Percentiles rank a stretch among this genome's conserved stretches.
These are phyloP conservation scores for Alternaria gansuensis DNA, from an alignment of 2,329 filamentous ascomycete species.

Conservation along the genomic window DNA sequence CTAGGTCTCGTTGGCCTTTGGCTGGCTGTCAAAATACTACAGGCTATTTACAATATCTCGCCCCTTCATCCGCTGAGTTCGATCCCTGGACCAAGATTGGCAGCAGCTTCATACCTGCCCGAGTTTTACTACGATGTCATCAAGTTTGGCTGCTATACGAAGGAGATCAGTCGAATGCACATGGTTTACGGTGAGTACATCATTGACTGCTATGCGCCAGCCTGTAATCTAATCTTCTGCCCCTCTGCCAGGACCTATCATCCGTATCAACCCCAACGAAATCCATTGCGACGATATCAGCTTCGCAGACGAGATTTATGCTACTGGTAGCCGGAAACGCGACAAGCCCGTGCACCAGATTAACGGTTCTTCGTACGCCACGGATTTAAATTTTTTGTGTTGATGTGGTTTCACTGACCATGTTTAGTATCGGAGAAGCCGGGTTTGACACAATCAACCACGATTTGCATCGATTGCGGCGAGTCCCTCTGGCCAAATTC, in stretches of 20 bases:
- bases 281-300: constrained; percentile 44
- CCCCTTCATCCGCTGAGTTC: constrained; percentile 41
- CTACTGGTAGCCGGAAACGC: constrained; percentile 37
- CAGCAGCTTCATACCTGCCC: constrained; percentile 48
- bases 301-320: constrained; percentile 45
- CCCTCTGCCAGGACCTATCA: constrained; percentile 39
- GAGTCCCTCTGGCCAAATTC: constrained; percentile 48
- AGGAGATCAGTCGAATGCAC: constrained; percentile 51
- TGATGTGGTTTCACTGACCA: neutral
- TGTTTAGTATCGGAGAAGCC: constrained; percentile 29
- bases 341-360: constrained; percentile 40
- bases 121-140: constrained; percentile 53
- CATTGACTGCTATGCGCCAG: neutral
- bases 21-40: constrained; percentile 26
- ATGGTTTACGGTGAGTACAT: constrained; percentile 43
- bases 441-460: constrained; percentile 40
- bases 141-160: constrained; percentile 43
- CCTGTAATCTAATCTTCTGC: neutral
- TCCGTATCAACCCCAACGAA: constrained; percentile 48
- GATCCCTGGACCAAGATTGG: constrained; percentile 48
- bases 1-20: constrained; percentile 22
- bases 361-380: constrained; percentile 38
- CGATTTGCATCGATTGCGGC: constrained; percentile 46
- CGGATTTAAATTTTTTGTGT: neutral
- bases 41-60: constrained; percentile 39